These are phyloP conservation scores for Chrysoporthe cubensis DNA, from an alignment of 2,329 filamentous ascomycete genomes.

Conservation along the genomic window DNA sequence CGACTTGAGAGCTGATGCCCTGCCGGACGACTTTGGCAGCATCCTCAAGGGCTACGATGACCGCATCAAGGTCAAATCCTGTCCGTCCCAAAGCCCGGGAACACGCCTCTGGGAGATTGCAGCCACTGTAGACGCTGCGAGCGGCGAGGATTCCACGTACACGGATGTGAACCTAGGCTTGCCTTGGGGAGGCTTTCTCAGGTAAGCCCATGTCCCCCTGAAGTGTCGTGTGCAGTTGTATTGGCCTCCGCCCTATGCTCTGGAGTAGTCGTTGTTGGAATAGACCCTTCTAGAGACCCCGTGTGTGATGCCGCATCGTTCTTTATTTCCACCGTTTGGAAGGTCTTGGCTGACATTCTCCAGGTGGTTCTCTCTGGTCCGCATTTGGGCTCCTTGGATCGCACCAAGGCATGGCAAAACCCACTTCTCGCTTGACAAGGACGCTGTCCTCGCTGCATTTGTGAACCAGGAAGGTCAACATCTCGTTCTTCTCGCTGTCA, in stretches of 20 bases:
- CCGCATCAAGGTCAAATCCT: constrained; percentile 56
- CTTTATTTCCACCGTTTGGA: background rate
- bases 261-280: background rate
- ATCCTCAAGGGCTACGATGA: constrained; percentile 63
- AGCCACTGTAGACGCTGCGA: constrained; percentile 57
- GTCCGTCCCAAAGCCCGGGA: constrained; percentile 67
- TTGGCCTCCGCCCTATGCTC: background rate
- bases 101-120: constrained; percentile 74
- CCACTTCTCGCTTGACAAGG: constrained; percentile 71
- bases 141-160: constrained; percentile 60
- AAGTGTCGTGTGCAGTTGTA: background rate
- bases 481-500: constrained; percentile 77
- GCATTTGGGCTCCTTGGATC: constrained; percentile 82
- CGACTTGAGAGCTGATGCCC: constrained; percentile 34
- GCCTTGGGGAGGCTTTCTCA: constrained; percentile 61
- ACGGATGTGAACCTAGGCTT: constrained; percentile 63
- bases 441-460: constrained; percentile 79
- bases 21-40: constrained; percentile 50
- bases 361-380: constrained; percentile 81
- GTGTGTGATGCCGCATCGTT: background rate
- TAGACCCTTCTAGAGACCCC: background rate
- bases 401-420: constrained; percentile 81
- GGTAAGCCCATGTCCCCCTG: constrained; percentile 42
- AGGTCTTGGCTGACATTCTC: constrained; percentile 27
- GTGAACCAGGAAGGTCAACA: constrained; percentile 72